Percentiles rank a stretch among this genome's conserved stretches.
Conservation (phyloP, 805 yeast species). For the Ogataea polymorpha region DNA sequence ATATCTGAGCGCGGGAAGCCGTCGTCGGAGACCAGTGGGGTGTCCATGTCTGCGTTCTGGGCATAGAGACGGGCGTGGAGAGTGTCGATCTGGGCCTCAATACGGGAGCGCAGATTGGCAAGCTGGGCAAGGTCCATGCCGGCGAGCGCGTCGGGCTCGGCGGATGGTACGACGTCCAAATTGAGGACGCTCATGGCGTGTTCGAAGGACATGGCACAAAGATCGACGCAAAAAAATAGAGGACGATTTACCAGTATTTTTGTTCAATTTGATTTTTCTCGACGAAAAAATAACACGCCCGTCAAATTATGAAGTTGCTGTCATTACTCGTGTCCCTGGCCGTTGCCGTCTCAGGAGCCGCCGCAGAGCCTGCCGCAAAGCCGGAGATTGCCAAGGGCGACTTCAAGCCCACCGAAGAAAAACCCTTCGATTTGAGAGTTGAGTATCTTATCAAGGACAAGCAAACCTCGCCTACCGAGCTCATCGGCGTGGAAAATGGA, state of each 20-base stretch:
- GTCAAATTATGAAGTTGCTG: conserved; percentile 5
- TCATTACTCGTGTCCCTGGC: conserved; percentile 18
- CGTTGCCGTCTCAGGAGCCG: conserved; percentile 15
- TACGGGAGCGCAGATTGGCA: conserved; percentile 31
- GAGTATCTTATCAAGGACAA: conserved; percentile 47
- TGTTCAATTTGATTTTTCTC: conserved; percentile 6
- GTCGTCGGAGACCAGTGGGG: conserved; percentile 61
- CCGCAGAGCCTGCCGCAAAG: conserved; percentile 16
- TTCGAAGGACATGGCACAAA: conserved; percentile 24
- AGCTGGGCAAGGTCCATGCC: conserved; percentile 23
- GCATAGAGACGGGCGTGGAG: conserved; percentile 42
- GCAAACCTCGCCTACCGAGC: conserved; percentile 37
- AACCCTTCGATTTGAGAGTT: conserved; percentile 45
- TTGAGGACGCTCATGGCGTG: conserved; percentile 23
- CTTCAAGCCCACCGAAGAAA: conserved; percentile 34
- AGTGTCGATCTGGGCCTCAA: conserved; percentile 41
- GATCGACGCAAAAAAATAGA: conserved; percentile 9
- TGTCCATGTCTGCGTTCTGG: conserved; percentile 48
- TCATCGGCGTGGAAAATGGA: conserved; percentile 45
- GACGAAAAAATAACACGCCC: conserved; percentile 2
- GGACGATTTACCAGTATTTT: conserved; percentile 6
- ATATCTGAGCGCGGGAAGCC: conserved; percentile 87
- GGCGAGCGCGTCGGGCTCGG: conserved; percentile 15
- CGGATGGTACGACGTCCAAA: conserved; percentile 13
- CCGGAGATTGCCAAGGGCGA: conserved; percentile 20